These are phyloP conservation scores for Saccharomycopsis amapae DNA, from an alignment of 805 yeast genomes.

Conservation along the genomic window DNA sequence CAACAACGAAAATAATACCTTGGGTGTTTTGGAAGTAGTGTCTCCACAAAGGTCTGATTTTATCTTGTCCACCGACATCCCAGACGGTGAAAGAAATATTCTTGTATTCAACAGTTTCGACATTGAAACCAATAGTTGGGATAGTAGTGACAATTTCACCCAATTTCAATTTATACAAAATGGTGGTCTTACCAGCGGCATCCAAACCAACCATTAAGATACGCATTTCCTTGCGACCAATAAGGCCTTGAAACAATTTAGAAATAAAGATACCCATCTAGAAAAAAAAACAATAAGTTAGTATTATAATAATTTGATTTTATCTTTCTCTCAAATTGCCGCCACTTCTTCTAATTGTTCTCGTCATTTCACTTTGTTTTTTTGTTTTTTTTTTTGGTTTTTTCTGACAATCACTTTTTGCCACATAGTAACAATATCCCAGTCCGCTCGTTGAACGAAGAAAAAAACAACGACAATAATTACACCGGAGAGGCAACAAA, in stretches of 20 bases:
- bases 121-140: conserved; percentile 96
- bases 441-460: too few relatives aligned
- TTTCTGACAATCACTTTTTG: too few relatives aligned
- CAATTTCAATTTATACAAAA: conserved; percentile 85
- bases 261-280: conserved; percentile 94
- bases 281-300: background rate
- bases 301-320: background rate
- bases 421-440: too few relatives aligned
- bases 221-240: conserved; percentile 97
- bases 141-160: conserved; percentile 96
- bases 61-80: conserved; percentile 99
- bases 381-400: too few relatives aligned
- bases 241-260: conserved; percentile 87
- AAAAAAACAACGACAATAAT: too few relatives aligned
- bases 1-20: conserved; percentile 96
- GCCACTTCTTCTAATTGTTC: too few relatives aligned
- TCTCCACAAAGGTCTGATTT: conserved; percentile 98
- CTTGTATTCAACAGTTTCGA: conserved; percentile 95
- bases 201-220: conserved; percentile 97
- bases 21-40: conserved; percentile 98
- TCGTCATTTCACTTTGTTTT: too few relatives aligned
- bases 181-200: conserved; percentile 98
- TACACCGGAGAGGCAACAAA: too few relatives aligned
- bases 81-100: conserved; percentile 95
- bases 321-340: too few relatives aligned